Conservation (phyloP, 768 basidiomycete species). For the Punctularia strigosozonata region DNA sequence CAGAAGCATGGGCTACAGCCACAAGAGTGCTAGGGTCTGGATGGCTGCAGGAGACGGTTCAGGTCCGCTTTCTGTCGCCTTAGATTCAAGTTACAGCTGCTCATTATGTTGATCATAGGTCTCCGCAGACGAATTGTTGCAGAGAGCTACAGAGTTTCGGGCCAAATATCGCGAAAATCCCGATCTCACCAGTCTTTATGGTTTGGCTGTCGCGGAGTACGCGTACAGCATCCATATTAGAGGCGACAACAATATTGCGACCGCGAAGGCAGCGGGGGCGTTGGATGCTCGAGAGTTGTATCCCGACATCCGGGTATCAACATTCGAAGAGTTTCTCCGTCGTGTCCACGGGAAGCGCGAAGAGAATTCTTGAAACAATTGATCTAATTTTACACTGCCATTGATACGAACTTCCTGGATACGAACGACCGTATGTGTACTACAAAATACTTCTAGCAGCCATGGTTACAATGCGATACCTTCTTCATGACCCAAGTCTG, state of each 20-base stretch:
- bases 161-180: neutral
- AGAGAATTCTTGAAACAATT: too few relatives aligned
- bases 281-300: constrained; percentile 20
- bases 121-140: constrained; percentile 3
- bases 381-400: too few relatives aligned
- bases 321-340: constrained; percentile 14
- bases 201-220: constrained; percentile 7
- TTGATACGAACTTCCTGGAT: too few relatives aligned
- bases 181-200: neutral
- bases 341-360: too few relatives aligned
- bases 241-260: constrained; percentile 18
- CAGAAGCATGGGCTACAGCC: constrained; percentile 12
- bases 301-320: constrained; percentile 12
- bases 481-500: too few relatives aligned
- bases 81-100: neutral
- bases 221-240: constrained; percentile 14
- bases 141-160: constrained; percentile 1
- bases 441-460: too few relatives aligned
- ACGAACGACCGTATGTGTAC: too few relatives aligned
- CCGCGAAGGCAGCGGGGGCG: constrained; percentile 14
- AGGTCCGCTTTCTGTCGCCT: constrained; percentile 1
- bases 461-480: too few relatives aligned
- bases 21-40: constrained; percentile 14
- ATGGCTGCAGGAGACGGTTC: constrained; percentile 9
- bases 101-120: neutral